phyloP scores from a whole-genome alignment of 73 alveolate species.

The Paramecium pentaurelia region DNA sequence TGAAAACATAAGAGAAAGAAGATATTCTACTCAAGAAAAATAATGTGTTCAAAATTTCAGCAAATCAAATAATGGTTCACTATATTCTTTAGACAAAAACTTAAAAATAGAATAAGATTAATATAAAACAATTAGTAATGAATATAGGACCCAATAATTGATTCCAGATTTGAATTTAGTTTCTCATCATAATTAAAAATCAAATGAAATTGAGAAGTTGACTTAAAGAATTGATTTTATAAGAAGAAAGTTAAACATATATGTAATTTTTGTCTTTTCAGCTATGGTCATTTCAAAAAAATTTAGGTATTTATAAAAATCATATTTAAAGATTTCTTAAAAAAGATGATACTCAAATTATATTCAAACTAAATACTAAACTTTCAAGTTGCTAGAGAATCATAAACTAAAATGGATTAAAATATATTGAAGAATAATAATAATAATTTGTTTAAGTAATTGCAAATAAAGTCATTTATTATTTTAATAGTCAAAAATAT shows the following conservation, averaged over 20 bases:
- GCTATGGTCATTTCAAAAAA: neutral
- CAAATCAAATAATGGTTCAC: neutral
- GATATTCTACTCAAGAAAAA: neutral
- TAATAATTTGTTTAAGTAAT: neutral
- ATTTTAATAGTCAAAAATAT: neutral
- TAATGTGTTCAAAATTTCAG: neutral
- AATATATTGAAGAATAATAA: neutral
- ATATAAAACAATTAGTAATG: neutral
- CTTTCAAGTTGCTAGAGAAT: neutral
- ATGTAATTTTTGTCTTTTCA: neutral
- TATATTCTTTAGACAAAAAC: neutral
- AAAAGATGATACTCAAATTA: neutral
- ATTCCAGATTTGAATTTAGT: neutral
- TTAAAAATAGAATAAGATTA: neutral
- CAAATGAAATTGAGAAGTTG: neutral
- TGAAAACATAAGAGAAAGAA: neutral
- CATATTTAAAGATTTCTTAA: neutral
- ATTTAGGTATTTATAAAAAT: neutral
- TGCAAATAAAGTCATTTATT: neutral
- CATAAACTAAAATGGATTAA: neutral
- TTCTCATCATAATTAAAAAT: neutral
- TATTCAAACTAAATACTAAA: neutral
- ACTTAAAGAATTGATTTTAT: neutral
- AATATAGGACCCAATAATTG: neutral
- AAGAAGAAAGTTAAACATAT: neutral